phyloP scores from a whole-genome alignment of 2,329 filamentous ascomycete species.

The Fusarium brevicatenulatum region DNA sequence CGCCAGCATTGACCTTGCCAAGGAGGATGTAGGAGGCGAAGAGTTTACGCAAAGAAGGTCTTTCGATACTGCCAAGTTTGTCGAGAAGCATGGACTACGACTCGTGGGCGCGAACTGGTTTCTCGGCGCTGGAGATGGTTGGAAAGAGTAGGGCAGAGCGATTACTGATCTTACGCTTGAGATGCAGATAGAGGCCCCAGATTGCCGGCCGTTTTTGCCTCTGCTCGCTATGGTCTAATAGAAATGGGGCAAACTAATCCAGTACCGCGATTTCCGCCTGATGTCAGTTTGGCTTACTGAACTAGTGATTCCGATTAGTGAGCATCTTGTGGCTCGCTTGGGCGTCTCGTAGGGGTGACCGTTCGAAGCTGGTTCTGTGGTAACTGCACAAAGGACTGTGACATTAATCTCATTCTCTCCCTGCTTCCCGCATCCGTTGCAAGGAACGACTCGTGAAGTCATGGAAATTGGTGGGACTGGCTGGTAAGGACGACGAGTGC shows the following conservation, averaged over 20 bases:
- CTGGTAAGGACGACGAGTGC: not conserved
- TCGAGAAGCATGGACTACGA: slow-evolving; percentile 50
- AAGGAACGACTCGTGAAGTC: not conserved
- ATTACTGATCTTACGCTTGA: not conserved
- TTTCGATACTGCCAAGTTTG: slow-evolving; percentile 54
- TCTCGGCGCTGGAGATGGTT: slow-evolving; percentile 57
- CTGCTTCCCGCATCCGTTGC: not conserved
- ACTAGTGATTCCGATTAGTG: not conserved
- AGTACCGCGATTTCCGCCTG: no score
- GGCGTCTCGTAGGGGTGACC: not conserved
- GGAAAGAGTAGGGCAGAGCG: slow-evolving; percentile 42
- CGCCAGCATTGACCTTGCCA: slow-evolving; percentile 46
- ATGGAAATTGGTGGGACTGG: not conserved
- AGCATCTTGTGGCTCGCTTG: not conserved
- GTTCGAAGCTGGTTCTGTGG: not conserved
- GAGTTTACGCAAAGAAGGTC: slow-evolving; percentile 58
- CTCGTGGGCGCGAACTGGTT: slow-evolving; percentile 59
- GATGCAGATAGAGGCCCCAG: not conserved
- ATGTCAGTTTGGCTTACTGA: not conserved
- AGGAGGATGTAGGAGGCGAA: slow-evolving; percentile 58
- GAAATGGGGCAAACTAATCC: not conserved
- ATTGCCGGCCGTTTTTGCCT: not conserved
- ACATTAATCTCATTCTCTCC: not conserved
- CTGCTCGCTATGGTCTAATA: no score
- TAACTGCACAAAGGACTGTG: not conserved